A percentile compares a stretch with the other conserved stretches of the same genome.
These are phyloP conservation scores for Vanderwaltozyma tropicalis DNA, from an alignment of 805 yeast genomes.

Conservation along the genomic window DNA sequence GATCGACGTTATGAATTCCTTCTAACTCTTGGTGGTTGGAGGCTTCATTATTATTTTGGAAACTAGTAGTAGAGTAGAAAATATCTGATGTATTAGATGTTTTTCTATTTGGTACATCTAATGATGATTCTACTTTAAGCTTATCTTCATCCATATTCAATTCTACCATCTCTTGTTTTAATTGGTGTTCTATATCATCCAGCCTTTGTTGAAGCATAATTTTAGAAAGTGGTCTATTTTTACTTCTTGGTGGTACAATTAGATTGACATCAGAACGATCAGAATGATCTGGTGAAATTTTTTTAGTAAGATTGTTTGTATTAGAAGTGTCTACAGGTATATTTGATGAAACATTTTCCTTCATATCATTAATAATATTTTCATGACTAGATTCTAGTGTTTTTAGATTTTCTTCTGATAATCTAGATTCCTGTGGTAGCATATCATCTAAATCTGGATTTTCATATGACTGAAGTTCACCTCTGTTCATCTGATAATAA, in stretches of 20 bases:
- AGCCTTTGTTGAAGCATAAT: slow-evolving; percentile 8
- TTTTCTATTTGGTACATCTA: neutral
- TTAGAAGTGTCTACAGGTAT: too few relatives aligned
- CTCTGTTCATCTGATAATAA: neutral
- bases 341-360: too few relatives aligned
- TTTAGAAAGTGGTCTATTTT: slow-evolving; percentile 24
- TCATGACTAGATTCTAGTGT: too few relatives aligned
- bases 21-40: slow-evolving; percentile 1
- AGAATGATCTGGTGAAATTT: neutral
- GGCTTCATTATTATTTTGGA: slow-evolving; percentile 5
- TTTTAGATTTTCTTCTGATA: neutral
- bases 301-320: too few relatives aligned
- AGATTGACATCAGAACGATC: slow-evolving; percentile 10
- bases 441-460: neutral
- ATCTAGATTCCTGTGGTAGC: neutral
- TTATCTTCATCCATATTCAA: neutral
- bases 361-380: too few relatives aligned
- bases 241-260: slow-evolving; percentile 26
- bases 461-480: neutral
- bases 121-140: neutral
- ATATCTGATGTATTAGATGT: slow-evolving; percentile 13
- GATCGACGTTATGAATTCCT: slow-evolving; percentile 4
- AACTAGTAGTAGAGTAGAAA: slow-evolving; percentile 19
- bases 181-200: slow-evolving; percentile 3
- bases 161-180: neutral